phyloP scores from a whole-genome alignment of 2,329 filamentous ascomycete species.

The Trichophyton schoenleinii region DNA sequence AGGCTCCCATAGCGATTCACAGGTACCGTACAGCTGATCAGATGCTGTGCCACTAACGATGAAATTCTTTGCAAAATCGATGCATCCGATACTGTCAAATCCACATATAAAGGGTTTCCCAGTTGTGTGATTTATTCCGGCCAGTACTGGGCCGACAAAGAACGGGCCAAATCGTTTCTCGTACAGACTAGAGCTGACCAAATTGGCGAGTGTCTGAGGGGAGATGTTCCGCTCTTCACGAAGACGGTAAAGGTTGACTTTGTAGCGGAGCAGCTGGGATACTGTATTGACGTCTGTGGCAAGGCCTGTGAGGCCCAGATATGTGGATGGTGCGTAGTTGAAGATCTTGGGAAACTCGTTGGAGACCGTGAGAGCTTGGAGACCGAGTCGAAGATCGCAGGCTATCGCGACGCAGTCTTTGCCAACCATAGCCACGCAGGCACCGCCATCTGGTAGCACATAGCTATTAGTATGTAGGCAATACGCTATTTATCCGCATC shows the following conservation, averaged over 20 bases:
- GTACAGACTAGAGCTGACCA: constrained; percentile 82
- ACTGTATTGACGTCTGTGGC: constrained; percentile 93
- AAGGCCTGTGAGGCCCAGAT: constrained; percentile 88
- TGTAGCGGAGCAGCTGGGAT: constrained; percentile 95
- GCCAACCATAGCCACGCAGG: constrained; percentile 96
- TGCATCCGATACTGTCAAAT: constrained; percentile 97
- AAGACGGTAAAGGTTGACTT: constrained; percentile 99
- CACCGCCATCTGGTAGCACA: constrained; percentile 56
- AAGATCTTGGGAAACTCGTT: constrained; percentile 99
- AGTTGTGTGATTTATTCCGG: constrained; percentile 86
- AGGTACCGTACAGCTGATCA: constrained; percentile 97
- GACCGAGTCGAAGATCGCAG: constrained; percentile 92
- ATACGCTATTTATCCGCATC: not conserved
- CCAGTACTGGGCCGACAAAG: constrained; percentile 90
- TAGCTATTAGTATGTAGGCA: not conserved
- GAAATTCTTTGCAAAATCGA: constrained; percentile 99
- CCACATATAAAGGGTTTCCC: constrained; percentile 96
- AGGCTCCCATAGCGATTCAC: constrained; percentile 94
- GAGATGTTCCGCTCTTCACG: constrained; percentile 95
- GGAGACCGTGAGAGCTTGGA: constrained; percentile 91
- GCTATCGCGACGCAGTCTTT: constrained; percentile 99
- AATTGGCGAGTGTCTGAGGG: constrained; percentile 88
- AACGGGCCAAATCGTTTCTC: constrained; percentile 92
- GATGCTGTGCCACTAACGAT: constrained; percentile 93
- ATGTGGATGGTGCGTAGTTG: constrained; percentile 79